These are phyloP conservation scores for Adiantum capillusveneris DNA, from an alignment of 75 land plant species.

Conservation along the genomic window DNA sequence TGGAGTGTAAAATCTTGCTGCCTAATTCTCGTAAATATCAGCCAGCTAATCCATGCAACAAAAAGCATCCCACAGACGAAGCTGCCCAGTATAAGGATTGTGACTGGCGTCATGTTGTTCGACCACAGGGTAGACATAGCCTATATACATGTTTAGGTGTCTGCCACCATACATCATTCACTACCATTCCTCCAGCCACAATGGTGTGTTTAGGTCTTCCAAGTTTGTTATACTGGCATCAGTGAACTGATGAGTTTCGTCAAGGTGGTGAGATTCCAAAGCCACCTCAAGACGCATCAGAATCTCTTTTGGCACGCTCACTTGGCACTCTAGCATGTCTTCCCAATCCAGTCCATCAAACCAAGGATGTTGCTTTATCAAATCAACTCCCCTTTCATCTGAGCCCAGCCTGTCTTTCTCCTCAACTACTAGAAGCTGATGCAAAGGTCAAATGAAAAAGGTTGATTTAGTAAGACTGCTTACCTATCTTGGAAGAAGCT, in stretches of 20 bases:
- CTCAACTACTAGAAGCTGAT: slow-evolving; percentile 78
- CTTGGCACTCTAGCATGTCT: slow-evolving; percentile 23
- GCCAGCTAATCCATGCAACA: no score
- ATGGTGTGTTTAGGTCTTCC: slow-evolving; percentile 35
- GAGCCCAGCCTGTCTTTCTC: slow-evolving; percentile 62
- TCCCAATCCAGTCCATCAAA: slow-evolving; percentile 67
- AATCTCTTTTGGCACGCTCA: slow-evolving; percentile 65
- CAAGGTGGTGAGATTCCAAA: slow-evolving; percentile 31
- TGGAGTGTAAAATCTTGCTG: no score
- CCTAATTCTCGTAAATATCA: no score
- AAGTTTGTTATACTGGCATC: slow-evolving; percentile 17
- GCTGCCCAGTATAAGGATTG: no score
- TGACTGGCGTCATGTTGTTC: no score
- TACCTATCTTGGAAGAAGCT: no score
- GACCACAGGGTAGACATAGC: no score
- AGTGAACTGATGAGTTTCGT: slow-evolving; percentile 13
- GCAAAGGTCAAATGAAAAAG: background rate
- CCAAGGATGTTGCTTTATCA: slow-evolving; percentile 71
- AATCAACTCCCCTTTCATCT: slow-evolving; percentile 35
- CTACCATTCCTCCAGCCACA: slow-evolving; percentile 82
- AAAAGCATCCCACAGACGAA: no score
- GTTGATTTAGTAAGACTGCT: no score
- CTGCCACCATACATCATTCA: no score
- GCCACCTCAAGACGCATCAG: slow-evolving; percentile 41
- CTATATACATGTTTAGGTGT: no score